phyloP scores from a whole-genome alignment of 305 asterid genomes.

The Ruellia speciosa region DNA sequence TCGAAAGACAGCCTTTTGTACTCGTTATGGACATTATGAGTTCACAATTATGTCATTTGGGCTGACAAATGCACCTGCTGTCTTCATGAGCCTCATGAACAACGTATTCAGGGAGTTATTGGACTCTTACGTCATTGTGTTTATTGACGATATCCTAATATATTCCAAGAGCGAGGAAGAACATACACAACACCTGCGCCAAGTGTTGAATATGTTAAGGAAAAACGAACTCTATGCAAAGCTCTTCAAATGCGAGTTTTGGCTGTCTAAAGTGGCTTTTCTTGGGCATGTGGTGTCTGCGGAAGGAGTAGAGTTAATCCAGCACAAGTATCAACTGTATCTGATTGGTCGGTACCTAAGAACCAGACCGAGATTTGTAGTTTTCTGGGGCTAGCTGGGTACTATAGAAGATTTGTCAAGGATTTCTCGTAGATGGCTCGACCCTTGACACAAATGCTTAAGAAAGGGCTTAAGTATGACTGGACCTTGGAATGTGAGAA shows the following conservation, averaged over 20 bases:
- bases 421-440: not conserved
- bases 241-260: constrained; percentile 16
- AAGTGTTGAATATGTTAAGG: not conserved
- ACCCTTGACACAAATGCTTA: not conserved
- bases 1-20: not conserved
- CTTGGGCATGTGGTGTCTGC: constrained; percentile 2
- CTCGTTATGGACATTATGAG: not conserved
- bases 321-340: not conserved
- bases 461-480: not conserved
- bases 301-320: constrained; percentile 2
- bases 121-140: not conserved
- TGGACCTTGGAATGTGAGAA: not conserved
- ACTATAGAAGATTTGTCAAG: constrained; percentile 1
- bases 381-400: not conserved
- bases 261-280: not conserved
- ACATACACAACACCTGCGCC: not conserved
- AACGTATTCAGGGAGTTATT: not conserved
- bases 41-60: not conserved
- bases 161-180: not conserved
- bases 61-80: not conserved
- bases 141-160: not conserved
- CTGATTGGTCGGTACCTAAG: not conserved
- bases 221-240: not conserved
- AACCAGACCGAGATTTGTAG: not conserved
- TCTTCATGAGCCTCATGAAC: not conserved